phyloP scores from a whole-genome alignment of 306 rosid species.

The Rosa persica region DNA sequence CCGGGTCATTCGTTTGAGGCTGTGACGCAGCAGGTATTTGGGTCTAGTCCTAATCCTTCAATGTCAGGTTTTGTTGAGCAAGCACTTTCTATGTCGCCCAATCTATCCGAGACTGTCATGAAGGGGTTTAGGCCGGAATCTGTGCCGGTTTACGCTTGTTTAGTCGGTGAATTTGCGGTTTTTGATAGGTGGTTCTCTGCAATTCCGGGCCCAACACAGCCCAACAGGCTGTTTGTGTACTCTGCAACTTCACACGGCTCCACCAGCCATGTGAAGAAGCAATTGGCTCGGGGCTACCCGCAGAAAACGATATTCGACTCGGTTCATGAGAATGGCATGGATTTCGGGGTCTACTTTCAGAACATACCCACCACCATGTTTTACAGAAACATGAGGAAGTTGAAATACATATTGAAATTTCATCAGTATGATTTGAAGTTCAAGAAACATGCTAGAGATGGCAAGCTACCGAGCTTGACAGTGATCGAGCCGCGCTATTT shows the following conservation, averaged over 20 bases:
- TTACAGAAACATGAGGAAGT: conserved; percentile 81
- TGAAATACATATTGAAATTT: conserved; percentile 75
- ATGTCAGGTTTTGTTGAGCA: conserved; percentile 97
- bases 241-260: conserved; percentile 99
- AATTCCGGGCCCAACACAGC: conserved; percentile 98
- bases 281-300: conserved; percentile 82
- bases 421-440: conserved; percentile 77
- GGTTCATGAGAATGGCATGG: conserved; percentile 56
- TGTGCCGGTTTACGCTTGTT: conserved; percentile 72
- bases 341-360: conserved; percentile 82
- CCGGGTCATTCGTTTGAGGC: conserved; percentile 96
- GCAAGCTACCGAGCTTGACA: conserved; percentile 80
- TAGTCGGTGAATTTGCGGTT: conserved; percentile 72
- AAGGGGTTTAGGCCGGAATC: conserved; percentile 84
- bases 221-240: conserved; percentile 90
- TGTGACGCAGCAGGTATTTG: conserved; percentile 84
- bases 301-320: conserved; percentile 95
- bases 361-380: conserved; percentile 85
- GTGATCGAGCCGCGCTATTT: conserved; percentile 95
- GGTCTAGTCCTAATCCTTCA: conserved; percentile 68
- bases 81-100: conserved; percentile 69
- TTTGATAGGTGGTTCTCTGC: conserved; percentile 97
- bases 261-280: conserved; percentile 85
- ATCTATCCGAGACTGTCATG: conserved; percentile 87
- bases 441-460: conserved; percentile 72